Conservation (phyloP, 2,329 filamentous ascomycete genomes). For the Fusarium sarcochroum region DNA sequence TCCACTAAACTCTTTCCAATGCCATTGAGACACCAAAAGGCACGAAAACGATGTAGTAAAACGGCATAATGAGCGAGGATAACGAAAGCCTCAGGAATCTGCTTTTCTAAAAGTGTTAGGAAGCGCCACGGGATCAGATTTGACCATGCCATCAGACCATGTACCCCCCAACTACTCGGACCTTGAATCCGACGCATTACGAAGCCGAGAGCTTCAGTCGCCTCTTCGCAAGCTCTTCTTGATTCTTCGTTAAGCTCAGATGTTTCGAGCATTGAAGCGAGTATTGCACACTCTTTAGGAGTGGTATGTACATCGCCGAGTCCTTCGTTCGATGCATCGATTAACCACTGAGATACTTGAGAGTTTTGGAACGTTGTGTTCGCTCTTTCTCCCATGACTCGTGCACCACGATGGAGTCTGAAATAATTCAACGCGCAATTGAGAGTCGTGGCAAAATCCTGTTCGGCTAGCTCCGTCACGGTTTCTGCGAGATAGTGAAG, state of each 20-base stretch:
- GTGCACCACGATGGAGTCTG: slow-evolving; percentile 18
- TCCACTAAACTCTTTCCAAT: slow-evolving; percentile 12
- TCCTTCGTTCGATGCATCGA: neutral
- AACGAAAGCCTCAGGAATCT: slow-evolving; percentile 24
- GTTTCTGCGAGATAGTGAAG: slow-evolving; percentile 29
- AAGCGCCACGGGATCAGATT: slow-evolving; percentile 7
- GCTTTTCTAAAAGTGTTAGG: slow-evolving; percentile 14
- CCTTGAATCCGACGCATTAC: neutral
- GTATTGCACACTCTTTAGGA: fast-evolving
- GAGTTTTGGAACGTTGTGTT: neutral
- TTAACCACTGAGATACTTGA: neutral
- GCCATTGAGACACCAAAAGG: slow-evolving; percentile 9
- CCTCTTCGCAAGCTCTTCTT: neutral
- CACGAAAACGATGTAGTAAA: slow-evolving; percentile 9
- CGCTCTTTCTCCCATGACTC: slow-evolving; percentile 2
- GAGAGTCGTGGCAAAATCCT: slow-evolving; percentile 3
- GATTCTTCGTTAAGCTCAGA: slow-evolving; percentile 18
- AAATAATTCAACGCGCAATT: slow-evolving; percentile 14
- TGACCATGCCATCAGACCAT: slow-evolving; percentile 12
- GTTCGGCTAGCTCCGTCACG: neutral
- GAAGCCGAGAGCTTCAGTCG: neutral
- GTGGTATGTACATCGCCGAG: neutral
- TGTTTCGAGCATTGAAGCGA: slow-evolving; percentile 5
- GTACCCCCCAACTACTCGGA: slow-evolving; percentile 4
- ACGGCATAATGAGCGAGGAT: slow-evolving; percentile 22